These are phyloP conservation scores for Beauveria varroae DNA, from an alignment of 2,329 filamentous ascomycete genomes.

Conservation along the genomic window DNA sequence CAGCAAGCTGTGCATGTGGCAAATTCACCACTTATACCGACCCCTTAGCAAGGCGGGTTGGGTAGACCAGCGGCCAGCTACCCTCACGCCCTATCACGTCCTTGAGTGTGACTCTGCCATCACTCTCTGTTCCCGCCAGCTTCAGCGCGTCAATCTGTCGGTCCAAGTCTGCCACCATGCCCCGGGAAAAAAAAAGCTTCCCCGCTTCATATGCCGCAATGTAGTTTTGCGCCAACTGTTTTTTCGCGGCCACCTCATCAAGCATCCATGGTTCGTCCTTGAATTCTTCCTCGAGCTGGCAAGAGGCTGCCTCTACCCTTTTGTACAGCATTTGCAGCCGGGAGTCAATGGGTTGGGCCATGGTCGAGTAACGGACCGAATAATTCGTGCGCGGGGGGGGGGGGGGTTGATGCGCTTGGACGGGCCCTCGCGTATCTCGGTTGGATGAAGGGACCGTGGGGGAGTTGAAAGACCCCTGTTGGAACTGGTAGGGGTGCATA, in stretches of 20 bases:
- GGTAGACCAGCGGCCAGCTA: not conserved
- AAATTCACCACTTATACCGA: not conserved
- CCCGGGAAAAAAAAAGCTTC: not conserved
- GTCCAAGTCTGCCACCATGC: not conserved
- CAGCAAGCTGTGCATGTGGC: no score
- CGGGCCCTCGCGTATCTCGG: no score
- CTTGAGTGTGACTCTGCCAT: not conserved
- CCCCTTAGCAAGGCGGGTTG: not conserved
- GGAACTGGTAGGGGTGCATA: no score
- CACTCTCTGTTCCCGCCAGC: not conserved
- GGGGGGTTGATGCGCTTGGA: no score
- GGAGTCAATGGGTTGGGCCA: not conserved
- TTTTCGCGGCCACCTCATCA: not conserved
- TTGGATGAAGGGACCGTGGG: no score
- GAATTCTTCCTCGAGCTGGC: not conserved
- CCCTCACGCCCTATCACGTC: not conserved
- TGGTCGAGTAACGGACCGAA: not conserved
- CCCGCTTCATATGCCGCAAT: not conserved
- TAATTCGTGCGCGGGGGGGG: no score
- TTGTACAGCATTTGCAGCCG: not conserved
- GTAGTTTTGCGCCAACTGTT: not conserved
- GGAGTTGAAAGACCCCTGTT: not conserved
- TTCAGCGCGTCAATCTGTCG: not conserved
- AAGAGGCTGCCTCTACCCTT: not conserved
- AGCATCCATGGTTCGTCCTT: not conserved